A percentile compares a stretch with the other conserved stretches of the same genome.
Evolutionary conservation across 2,329 filamentous ascomycete genomes (phyloP).

Genomic region (Trichoderma semiorbis): DNA sequence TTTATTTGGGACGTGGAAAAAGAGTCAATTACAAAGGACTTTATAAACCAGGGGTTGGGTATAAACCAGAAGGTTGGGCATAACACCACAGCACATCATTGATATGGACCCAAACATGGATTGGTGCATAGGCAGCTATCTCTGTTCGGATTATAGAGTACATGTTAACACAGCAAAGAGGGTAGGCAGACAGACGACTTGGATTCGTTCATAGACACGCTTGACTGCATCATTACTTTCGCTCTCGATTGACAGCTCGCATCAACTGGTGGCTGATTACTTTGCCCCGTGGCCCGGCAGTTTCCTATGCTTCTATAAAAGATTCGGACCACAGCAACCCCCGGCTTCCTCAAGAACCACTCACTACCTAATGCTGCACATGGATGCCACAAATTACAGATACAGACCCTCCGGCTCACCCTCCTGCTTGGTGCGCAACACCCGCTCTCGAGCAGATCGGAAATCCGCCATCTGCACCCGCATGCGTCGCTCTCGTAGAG

Average conservation of each 20-base stretch:
- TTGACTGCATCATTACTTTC: neutral
- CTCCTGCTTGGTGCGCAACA: constrained; percentile 97
- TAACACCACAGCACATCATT: neutral
- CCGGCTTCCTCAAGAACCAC: neutral
- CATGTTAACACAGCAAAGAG: neutral
- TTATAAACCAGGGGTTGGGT: neutral
- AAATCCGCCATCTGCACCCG: constrained; percentile 99
- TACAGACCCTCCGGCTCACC: constrained; percentile 98
- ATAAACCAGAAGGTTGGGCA: neutral
- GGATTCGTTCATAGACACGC: neutral
- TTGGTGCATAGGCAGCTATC: neutral
- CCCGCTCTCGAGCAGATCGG: constrained; percentile 83
- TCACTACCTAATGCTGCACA: constrained; percentile 16
- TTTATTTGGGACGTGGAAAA: neutral
- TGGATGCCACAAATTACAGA: constrained; percentile 60
- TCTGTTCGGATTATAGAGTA: neutral
- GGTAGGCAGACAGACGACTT: neutral
- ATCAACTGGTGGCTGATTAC: neutral
- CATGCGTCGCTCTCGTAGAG: constrained; percentile 92
- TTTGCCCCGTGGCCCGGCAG: neutral
- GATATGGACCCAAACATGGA: neutral
- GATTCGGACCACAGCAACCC: neutral
- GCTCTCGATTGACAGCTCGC: neutral
- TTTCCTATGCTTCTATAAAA: neutral
- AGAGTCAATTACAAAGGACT: neutral